These are phyloP conservation scores for Stemphylium beticola DNA, from an alignment of 2,329 filamentous ascomycete genomes.

Conservation along the genomic window DNA sequence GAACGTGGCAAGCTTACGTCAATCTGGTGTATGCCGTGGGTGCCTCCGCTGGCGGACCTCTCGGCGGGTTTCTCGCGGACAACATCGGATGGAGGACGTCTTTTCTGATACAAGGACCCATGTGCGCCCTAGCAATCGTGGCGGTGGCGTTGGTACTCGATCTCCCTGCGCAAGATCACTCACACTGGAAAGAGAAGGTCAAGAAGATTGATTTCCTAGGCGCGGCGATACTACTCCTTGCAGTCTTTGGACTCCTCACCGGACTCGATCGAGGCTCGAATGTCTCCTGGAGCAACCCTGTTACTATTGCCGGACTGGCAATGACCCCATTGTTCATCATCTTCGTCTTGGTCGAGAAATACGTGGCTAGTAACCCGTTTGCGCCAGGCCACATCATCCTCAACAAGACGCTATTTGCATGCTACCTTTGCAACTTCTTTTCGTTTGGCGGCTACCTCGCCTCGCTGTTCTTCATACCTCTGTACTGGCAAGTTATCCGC, in stretches of 20 bases:
- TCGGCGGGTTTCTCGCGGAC: slow-evolving; percentile 75
- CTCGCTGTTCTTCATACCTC: slow-evolving; percentile 73
- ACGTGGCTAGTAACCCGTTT: slow-evolving; percentile 73
- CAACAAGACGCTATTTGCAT: slow-evolving; percentile 68
- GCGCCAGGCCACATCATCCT: slow-evolving; percentile 77
- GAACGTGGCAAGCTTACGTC: slow-evolving; percentile 75
- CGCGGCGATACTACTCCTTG: slow-evolving; percentile 68
- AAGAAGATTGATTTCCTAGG: slow-evolving; percentile 75
- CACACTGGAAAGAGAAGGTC: slow-evolving; percentile 70
- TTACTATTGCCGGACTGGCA: slow-evolving; percentile 65
- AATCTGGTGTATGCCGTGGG: slow-evolving; percentile 75
- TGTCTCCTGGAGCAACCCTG: slow-evolving; percentile 66
- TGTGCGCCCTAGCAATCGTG: slow-evolving; percentile 69
- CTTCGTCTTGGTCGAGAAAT: slow-evolving; percentile 74
- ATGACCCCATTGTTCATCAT: slow-evolving; percentile 65
- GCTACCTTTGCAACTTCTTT: slow-evolving; percentile 76
- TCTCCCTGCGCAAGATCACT: slow-evolving; percentile 63
- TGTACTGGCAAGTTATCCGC: slow-evolving; percentile 78
- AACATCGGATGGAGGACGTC: slow-evolving; percentile 79
- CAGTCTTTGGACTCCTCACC: slow-evolving; percentile 69
- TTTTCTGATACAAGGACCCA: slow-evolving; percentile 73
- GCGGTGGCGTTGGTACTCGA: slow-evolving; percentile 68
- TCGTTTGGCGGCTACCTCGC: slow-evolving; percentile 66
- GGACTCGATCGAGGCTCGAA: slow-evolving; percentile 78
- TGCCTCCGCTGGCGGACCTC: slow-evolving; percentile 68